A percentile compares a stretch with the other conserved stretches of the same genome.
These are phyloP conservation scores for Calycina herbarum DNA, from an alignment of 2,329 filamentous ascomycete species.

Conservation along the genomic window DNA sequence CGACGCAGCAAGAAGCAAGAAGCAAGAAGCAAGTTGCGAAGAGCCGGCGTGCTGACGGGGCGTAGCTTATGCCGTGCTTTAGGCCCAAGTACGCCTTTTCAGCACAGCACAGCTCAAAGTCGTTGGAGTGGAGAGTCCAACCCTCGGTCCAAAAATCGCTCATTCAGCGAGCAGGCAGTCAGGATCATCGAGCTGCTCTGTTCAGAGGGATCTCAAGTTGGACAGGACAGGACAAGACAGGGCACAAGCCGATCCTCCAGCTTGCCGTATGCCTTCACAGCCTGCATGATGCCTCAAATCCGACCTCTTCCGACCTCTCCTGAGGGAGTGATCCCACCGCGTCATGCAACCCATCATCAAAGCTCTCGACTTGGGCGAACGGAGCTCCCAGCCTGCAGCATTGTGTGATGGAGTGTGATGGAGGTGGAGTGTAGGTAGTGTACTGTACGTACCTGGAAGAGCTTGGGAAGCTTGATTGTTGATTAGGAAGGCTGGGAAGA, in stretches of 20 bases:
- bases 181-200: not conserved
- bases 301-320: not conserved
- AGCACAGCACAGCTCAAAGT: not conserved
- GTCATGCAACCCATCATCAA: slow-evolving; percentile 5
- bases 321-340: slow-evolving; percentile 1
- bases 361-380: slow-evolving; percentile 3
- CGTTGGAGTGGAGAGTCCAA: not conserved
- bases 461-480: not conserved
- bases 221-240: not conserved
- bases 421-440: not conserved
- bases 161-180: not conserved
- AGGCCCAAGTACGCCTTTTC: not conserved
- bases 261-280: not conserved
- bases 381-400: not conserved
- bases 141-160: not conserved
- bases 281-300: slow-evolving; percentile 5
- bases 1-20: not conserved
- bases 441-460: slow-evolving; percentile 4
- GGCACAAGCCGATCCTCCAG: not conserved
- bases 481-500: not conserved
- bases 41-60: slow-evolving; percentile 2
- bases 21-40: not conserved
- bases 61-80: slow-evolving; percentile 6
- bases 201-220: not conserved
- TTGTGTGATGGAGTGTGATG: not conserved